phyloP scores from a whole-genome alignment of 345 rosid genomes.

The Heritiera fomes region DNA sequence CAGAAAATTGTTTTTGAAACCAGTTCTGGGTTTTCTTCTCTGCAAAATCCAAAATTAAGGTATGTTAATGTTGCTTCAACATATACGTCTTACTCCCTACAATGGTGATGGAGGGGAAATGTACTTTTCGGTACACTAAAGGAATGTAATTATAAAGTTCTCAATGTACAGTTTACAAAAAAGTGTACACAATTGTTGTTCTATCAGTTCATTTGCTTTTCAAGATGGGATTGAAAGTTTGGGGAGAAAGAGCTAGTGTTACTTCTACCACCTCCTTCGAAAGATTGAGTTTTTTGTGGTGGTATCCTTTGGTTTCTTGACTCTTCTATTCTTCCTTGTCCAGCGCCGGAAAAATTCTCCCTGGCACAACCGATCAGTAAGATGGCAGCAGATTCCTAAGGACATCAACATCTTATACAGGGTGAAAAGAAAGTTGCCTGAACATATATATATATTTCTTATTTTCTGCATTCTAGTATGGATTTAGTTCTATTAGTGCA shows the following conservation, averaged over 20 bases:
- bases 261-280: slow-evolving; percentile 39
- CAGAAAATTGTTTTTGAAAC: slow-evolving; percentile 42
- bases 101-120: not conserved
- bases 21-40: slow-evolving; percentile 44
- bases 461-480: not conserved
- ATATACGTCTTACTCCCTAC: not conserved
- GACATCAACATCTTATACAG: not conserved
- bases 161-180: not conserved
- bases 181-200: not conserved
- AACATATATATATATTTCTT: not conserved
- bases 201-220: not conserved
- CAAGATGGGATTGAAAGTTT: not conserved
- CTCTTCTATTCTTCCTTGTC: slow-evolving; percentile 28
- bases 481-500: not conserved
- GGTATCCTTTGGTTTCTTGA: slow-evolving; percentile 29
- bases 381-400: not conserved
- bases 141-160: no score
- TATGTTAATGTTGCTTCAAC: not conserved
- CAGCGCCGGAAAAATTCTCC: slow-evolving; percentile 31
- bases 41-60: slow-evolving; percentile 31
- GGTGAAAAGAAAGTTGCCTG: not conserved
- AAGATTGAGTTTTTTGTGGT: slow-evolving; percentile 36
- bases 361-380: slow-evolving; percentile 27
- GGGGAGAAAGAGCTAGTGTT: not conserved
- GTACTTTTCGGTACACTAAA: not conserved